Percentiles rank a stretch among this genome's conserved stretches.
Evolutionary conservation across 495 filamentous ascomycete genomes (phyloP).

Genomic region (Penicillium diatomitis): DNA sequence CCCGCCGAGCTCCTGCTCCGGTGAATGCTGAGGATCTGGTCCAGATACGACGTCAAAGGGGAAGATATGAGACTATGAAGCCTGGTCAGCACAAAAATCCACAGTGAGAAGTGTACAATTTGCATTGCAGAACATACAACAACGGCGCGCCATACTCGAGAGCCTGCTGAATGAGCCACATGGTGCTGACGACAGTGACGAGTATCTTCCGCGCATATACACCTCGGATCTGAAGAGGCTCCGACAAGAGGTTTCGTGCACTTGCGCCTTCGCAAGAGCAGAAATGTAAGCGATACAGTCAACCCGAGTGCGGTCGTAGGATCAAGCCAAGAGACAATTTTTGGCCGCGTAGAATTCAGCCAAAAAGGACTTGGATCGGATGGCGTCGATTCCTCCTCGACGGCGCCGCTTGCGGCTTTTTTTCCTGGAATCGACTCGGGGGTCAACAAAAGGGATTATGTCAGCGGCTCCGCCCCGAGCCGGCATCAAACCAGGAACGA

Average conservation of each 20-base stretch:
- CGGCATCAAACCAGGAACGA: neutral
- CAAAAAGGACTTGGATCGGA: too few species aligned
- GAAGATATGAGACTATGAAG: conserved; percentile 57
- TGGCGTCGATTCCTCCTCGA: neutral
- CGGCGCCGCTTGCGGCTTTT: conserved; percentile 18
- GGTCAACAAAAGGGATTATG: conserved; percentile 6
- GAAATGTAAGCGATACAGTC: too few species aligned
- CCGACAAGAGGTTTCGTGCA: too few species aligned
- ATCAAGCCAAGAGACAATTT: too few species aligned
- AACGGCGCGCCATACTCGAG: conserved; percentile 40
- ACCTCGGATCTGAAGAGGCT: too few species aligned
- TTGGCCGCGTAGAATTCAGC: too few species aligned
- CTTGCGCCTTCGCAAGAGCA: too few species aligned
- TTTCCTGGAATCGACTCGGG: neutral
- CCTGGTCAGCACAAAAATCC: conserved; percentile 1
- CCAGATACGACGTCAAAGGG: conserved; percentile 77
- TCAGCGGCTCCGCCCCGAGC: conserved; percentile 12
- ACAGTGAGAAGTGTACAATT: neutral
- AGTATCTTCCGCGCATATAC: conserved; percentile 2
- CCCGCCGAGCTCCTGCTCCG: conserved; percentile 71
- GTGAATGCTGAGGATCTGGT: conserved; percentile 89
- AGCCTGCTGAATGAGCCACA: conserved; percentile 32
- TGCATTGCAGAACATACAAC: conserved; percentile 24
- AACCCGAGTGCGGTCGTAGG: too few species aligned
- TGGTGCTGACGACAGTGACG: conserved; percentile 12